Conservation (phyloP, 1,284 basidiomycete species). For the Cutaneotrichosporon cutaneum region DNA sequence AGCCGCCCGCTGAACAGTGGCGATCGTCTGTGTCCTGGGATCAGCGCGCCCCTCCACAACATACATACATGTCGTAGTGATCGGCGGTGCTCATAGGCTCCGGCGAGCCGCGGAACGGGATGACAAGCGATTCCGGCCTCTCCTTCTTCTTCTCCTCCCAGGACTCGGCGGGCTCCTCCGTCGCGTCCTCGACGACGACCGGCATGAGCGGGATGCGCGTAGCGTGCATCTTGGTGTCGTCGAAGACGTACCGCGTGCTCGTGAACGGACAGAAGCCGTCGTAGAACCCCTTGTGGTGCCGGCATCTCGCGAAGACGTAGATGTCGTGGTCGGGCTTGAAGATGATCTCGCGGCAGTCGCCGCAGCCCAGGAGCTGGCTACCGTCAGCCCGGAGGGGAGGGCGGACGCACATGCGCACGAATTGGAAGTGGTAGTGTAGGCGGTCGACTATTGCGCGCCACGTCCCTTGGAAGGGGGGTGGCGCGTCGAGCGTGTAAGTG, state of each 20-base stretch:
- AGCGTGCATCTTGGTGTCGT: neutral
- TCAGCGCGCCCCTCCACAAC: neutral
- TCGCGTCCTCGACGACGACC: neutral
- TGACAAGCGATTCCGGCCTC: neutral
- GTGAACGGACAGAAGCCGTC: conserved; percentile 2
- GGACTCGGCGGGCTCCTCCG: neutral
- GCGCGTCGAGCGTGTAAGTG: conserved; percentile 1
- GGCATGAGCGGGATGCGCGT: too few species aligned
- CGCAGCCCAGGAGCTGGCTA: neutral
- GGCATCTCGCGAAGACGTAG: neutral
- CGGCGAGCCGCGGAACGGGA: neutral
- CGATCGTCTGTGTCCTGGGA: neutral
- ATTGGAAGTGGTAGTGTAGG: neutral
- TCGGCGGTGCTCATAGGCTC: neutral
- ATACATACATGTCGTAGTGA: neutral
- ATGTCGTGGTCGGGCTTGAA: neutral
- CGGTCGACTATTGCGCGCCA: neutral
- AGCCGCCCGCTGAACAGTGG: neutral
- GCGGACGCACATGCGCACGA: neutral
- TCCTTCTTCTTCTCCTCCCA: neutral
- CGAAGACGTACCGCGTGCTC: neutral
- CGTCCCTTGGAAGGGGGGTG: neutral
- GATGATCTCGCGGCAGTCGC: neutral
- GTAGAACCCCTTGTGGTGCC: neutral
- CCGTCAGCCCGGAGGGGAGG: neutral